A percentile compares a stretch with the other conserved stretches of the same genome.
Evolutionary conservation across 2,329 filamentous ascomycete species (phyloP).

Genomic region (Diaporthe citri): DNA sequence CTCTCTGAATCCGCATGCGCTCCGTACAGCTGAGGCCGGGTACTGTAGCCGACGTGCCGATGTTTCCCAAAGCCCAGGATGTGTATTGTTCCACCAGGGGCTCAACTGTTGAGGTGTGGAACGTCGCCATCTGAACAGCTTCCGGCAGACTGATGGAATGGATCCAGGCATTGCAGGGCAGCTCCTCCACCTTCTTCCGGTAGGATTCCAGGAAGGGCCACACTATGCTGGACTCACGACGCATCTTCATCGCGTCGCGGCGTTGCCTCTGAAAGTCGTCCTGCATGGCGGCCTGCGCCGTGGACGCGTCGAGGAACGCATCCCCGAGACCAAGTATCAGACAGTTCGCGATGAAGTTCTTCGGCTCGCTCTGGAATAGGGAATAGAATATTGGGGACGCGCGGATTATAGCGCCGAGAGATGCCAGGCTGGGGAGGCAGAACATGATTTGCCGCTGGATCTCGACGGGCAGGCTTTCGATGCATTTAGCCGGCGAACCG

Average conservation of each 20-base stretch:
- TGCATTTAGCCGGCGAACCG: neutral
- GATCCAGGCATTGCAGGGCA: neutral
- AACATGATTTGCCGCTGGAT: constrained; percentile 20
- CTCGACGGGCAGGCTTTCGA: constrained; percentile 11
- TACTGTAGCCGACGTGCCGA: neutral
- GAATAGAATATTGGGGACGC: neutral
- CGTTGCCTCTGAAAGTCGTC: neutral
- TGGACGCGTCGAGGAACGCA: constrained; percentile 1
- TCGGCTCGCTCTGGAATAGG: neutral
- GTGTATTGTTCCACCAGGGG: constrained; percentile 2
- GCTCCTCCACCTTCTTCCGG: neutral
- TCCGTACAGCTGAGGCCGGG: neutral
- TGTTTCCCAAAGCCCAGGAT: constrained; percentile 1
- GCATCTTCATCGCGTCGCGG: neutral
- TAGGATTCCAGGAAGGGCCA: constrained; percentile 19
- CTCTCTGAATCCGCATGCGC: constrained; percentile 9
- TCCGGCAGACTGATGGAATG: neutral
- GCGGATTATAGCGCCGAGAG: constrained; percentile 3
- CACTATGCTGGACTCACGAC: neutral
- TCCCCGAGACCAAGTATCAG: neutral
- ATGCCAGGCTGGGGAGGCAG: neutral
- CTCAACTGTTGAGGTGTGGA: constrained; percentile 10
- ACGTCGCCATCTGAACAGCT: neutral
- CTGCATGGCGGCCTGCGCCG: constrained; percentile 3
- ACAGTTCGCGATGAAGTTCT: constrained; percentile 2